A percentile compares a stretch with the other conserved stretches of the same genome.
These are phyloP conservation scores for Alternaria triticina DNA, from an alignment of 2,329 filamentous ascomycete genomes.

Conservation along the genomic window DNA sequence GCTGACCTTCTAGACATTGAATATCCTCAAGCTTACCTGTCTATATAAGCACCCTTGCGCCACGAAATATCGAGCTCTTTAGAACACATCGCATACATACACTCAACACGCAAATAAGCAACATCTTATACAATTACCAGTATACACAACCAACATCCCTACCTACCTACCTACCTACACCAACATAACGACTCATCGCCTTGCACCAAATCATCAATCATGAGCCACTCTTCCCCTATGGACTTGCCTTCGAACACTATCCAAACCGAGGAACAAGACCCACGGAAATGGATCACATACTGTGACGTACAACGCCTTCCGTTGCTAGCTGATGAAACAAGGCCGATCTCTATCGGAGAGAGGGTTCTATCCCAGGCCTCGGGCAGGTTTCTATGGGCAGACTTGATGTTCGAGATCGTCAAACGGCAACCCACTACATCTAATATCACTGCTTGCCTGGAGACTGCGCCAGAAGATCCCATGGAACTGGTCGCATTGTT, in stretches of 20 bases:
- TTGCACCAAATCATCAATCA: neutral
- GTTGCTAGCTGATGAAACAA: neutral
- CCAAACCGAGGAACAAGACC: neutral
- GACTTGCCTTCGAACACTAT: neutral
- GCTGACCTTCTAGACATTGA: neutral
- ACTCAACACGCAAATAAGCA: neutral
- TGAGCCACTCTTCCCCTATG: neutral
- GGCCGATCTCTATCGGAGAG: neutral
- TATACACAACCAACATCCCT: neutral
- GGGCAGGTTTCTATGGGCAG: neutral
- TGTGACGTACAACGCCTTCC: neutral
- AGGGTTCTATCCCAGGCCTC: neutral
- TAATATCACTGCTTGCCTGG: neutral
- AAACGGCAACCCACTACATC: neutral
- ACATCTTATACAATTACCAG: neutral
- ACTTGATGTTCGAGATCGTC: neutral
- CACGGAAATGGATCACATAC: neutral
- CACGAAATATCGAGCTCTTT: neutral
- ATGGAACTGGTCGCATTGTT: neutral
- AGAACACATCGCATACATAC: neutral
- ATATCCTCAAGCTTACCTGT: neutral
- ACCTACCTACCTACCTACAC: neutral
- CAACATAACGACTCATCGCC: neutral
- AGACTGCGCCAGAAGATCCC: neutral
- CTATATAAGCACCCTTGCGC: neutral